Evolutionary conservation across 2,329 filamentous ascomycete species (phyloP).

Genomic region (Pseudogymnoascus sp.): DNA sequence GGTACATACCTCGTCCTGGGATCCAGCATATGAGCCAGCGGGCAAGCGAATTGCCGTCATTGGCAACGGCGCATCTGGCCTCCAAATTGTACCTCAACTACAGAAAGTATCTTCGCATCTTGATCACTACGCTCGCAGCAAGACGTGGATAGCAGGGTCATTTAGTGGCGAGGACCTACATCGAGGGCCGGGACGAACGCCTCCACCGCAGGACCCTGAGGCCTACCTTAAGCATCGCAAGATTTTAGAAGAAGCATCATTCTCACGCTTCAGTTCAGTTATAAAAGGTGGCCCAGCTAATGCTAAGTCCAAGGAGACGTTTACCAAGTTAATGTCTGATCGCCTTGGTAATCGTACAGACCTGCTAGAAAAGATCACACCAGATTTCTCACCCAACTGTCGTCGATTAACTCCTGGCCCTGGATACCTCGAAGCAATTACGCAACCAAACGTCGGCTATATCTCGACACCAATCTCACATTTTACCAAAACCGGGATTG

Average conservation of each 20-base stretch:
- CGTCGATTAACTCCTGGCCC: slow-evolving; percentile 37
- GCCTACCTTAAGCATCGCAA: slow-evolving; percentile 51
- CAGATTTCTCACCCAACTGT: slow-evolving; percentile 37
- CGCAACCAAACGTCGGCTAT: slow-evolving; percentile 35
- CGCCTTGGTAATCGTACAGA: slow-evolving; percentile 46
- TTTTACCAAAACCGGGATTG: slow-evolving; percentile 29
- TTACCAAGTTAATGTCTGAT: slow-evolving; percentile 43
- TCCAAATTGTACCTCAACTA: slow-evolving; percentile 47
- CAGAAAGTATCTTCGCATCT: slow-evolving; percentile 41
- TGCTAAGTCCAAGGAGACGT: slow-evolving; percentile 37
- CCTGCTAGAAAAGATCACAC: slow-evolving; percentile 46
- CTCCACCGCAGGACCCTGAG: slow-evolving; percentile 46
- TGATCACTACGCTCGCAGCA: slow-evolving; percentile 56
- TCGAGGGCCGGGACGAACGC: slow-evolving; percentile 34
- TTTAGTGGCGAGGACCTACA: slow-evolving; percentile 42
- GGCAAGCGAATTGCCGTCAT: slow-evolving; percentile 47
- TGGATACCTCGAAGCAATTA: slow-evolving; percentile 39
- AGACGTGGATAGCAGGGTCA: slow-evolving; percentile 57
- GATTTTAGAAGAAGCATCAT: slow-evolving; percentile 50
- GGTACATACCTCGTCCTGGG: slow-evolving; percentile 51
- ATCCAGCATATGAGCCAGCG: slow-evolving; percentile 41
- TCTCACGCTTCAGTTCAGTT: slow-evolving; percentile 39
- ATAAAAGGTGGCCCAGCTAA: slow-evolving; percentile 46
- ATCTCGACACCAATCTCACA: slow-evolving; percentile 29
- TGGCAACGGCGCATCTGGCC: slow-evolving; percentile 52